Conservation (phyloP, 768 basidiomycete species). For the Russula olivacea region DNA sequence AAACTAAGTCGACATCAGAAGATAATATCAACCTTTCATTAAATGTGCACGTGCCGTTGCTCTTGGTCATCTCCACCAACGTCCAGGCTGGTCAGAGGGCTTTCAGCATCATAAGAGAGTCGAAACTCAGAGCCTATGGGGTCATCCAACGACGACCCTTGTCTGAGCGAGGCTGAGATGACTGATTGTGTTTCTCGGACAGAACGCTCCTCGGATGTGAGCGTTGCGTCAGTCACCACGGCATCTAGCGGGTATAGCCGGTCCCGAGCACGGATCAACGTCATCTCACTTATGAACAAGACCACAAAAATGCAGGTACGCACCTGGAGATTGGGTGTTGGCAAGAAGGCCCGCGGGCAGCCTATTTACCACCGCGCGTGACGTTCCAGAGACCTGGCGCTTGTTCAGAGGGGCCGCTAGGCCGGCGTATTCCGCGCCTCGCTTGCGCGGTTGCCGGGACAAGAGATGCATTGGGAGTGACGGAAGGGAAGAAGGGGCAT, state of each 20-base stretch:
- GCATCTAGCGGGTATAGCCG: slow-evolving; percentile 3
- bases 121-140: slow-evolving; percentile 31
- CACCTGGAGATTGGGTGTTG: slow-evolving; percentile 16
- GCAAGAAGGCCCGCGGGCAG: slow-evolving; percentile 21
- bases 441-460: slow-evolving; percentile 9
- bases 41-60: slow-evolving; percentile 35
- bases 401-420: slow-evolving; percentile 14
- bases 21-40: neutral
- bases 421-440: slow-evolving; percentile 1
- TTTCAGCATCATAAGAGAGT: slow-evolving; percentile 47
- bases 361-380: neutral
- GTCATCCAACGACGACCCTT: neutral
- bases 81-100: slow-evolving; percentile 46
- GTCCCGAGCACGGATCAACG: neutral
- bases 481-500: neutral
- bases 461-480: neutral
- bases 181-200: slow-evolving; percentile 3
- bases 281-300: neutral
- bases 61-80: slow-evolving; percentile 54
- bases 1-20: slow-evolving; percentile 36
- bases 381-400: slow-evolving; percentile 2
- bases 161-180: neutral
- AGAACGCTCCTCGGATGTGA: slow-evolving; percentile 16
- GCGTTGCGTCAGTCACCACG: neutral
- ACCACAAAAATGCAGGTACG: neutral